phyloP scores from a whole-genome alignment of 1,139 yeast species.

The Zygosaccharomyces sapae region DNA sequence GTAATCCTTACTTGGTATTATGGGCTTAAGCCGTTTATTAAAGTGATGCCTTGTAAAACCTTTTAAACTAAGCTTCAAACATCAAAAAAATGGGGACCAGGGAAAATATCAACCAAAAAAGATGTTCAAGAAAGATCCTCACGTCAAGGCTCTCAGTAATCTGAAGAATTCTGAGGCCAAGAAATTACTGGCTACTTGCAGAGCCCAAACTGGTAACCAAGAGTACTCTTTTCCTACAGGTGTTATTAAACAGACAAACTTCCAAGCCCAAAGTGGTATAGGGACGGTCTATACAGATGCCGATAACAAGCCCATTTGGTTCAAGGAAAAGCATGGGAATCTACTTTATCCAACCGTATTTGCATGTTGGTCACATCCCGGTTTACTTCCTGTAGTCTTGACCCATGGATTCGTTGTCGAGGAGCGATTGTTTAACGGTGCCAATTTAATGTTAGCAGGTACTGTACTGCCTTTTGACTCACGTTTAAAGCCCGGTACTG shows the following conservation, averaged over 20 bases:
- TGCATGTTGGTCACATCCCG: conserved; percentile 68
- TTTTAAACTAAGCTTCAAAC: background rate
- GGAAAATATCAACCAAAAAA: background rate
- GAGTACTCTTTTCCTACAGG: conserved; percentile 54
- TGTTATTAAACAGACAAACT: conserved; percentile 61
- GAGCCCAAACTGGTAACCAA: conserved; percentile 44
- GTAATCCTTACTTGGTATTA: background rate
- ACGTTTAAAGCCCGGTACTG: conserved; percentile 42
- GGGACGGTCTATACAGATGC: conserved; percentile 67
- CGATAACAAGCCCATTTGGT: conserved; percentile 67
- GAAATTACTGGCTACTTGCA: conserved; percentile 48
- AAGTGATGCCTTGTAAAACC: background rate
- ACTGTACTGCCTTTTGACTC: conserved; percentile 71
- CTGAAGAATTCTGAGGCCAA: conserved; percentile 80
- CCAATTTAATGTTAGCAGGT: conserved; percentile 90
- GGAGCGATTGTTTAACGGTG: conserved; percentile 57
- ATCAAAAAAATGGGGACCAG: background rate
- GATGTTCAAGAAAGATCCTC: conserved; percentile 65
- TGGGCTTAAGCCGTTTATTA: background rate
- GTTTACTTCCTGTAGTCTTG: conserved; percentile 56
- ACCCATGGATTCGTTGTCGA: conserved; percentile 75
- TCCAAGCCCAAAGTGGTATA: conserved; percentile 50
- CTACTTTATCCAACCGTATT: conserved; percentile 64
- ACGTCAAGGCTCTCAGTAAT: conserved; percentile 69
- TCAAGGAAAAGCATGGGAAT: conserved; percentile 52